A percentile compares a stretch with the other conserved stretches of the same genome.
These are phyloP conservation scores for Asterochloris sp. DNA, from an alignment of 139 green algal species.

Conservation along the genomic window DNA sequence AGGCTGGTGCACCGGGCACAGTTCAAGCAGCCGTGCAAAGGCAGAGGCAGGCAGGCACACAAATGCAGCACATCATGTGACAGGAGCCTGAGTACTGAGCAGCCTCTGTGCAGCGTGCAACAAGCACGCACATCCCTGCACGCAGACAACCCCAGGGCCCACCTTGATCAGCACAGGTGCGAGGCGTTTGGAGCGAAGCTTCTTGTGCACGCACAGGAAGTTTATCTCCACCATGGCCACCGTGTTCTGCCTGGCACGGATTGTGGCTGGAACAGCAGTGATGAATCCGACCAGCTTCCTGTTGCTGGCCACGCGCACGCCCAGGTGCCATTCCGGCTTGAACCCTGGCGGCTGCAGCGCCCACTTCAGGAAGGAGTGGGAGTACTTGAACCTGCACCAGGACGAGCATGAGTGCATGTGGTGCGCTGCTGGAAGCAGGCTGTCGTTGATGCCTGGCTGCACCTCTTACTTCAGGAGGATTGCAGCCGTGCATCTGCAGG, in stretches of 20 bases:
- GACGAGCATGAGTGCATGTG: no score
- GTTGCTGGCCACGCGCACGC: conserved; percentile 61
- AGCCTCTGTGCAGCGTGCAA: no score
- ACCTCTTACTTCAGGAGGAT: no score
- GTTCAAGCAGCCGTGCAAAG: no score
- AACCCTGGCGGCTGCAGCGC: conserved; percentile 86
- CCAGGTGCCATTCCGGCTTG: conserved; percentile 77
- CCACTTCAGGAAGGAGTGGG: conserved; percentile 83
- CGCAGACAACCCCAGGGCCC: not conserved
- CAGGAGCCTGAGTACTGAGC: no score
- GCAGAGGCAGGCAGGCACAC: not conserved
- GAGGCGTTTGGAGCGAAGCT: conserved; percentile 92
- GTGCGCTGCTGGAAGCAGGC: no score
- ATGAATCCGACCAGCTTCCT: conserved; percentile 94
- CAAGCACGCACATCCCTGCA: not conserved
- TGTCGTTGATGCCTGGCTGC: no score
- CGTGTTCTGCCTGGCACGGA: conserved; percentile 12
- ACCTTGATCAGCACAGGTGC: conserved; percentile 97
- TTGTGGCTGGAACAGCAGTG: conserved; percentile 26
- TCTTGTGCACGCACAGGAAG: conserved; percentile 99
- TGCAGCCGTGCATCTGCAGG: no score
- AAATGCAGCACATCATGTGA: no score
- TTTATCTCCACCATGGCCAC: conserved; percentile 95
- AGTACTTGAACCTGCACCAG: conserved; percentile 77
- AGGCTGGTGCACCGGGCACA: no score